Evolutionary conservation across 2,329 filamentous ascomycete species (phyloP).

Genomic region (Xylariaceae sp.): DNA sequence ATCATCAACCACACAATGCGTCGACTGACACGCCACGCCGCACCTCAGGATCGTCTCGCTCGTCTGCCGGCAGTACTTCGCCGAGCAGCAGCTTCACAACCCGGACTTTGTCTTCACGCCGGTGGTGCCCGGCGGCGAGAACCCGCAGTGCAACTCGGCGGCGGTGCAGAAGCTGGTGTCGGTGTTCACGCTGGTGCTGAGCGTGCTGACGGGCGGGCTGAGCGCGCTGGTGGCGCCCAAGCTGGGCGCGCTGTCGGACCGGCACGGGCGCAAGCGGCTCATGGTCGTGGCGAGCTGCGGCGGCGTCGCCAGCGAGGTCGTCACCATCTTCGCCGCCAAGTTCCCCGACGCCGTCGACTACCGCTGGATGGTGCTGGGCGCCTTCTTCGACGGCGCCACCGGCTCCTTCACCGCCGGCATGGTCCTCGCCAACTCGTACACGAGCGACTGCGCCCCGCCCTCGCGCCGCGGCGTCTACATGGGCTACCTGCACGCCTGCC

Average conservation of each 20-base stretch:
- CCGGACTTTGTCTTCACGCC: slow-evolving; percentile 55
- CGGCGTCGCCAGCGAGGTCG: slow-evolving; percentile 64
- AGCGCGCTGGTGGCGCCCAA: slow-evolving; percentile 77
- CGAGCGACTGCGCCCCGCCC: slow-evolving; percentile 78
- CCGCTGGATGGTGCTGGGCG: slow-evolving; percentile 70
- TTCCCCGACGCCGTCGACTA: slow-evolving; percentile 68
- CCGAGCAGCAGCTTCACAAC: slow-evolving; percentile 53
- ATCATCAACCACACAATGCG: slow-evolving; percentile 6
- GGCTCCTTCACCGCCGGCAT: slow-evolving; percentile 84
- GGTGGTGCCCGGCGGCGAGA: slow-evolving; percentile 59
- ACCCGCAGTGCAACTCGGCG: slow-evolving; percentile 72
- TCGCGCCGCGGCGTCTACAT: slow-evolving; percentile 75
- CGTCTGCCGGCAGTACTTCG: slow-evolving; percentile 76
- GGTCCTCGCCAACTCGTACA: slow-evolving; percentile 73
- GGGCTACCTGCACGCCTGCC: slow-evolving; percentile 80
- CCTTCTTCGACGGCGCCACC: slow-evolving; percentile 71
- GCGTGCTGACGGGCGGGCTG: slow-evolving; percentile 65
- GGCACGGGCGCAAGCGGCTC: slow-evolving; percentile 70
- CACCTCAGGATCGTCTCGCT: slow-evolving; percentile 60
- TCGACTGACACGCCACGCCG: not conserved
- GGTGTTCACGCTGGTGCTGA: slow-evolving; percentile 69
- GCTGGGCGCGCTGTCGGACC: slow-evolving; percentile 77
- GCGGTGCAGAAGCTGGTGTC: slow-evolving; percentile 72
- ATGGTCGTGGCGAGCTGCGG: slow-evolving; percentile 68
- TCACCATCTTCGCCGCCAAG: slow-evolving; percentile 71